Conservation (phyloP, 331 rosid species). For the Cydonia oblonga region DNA sequence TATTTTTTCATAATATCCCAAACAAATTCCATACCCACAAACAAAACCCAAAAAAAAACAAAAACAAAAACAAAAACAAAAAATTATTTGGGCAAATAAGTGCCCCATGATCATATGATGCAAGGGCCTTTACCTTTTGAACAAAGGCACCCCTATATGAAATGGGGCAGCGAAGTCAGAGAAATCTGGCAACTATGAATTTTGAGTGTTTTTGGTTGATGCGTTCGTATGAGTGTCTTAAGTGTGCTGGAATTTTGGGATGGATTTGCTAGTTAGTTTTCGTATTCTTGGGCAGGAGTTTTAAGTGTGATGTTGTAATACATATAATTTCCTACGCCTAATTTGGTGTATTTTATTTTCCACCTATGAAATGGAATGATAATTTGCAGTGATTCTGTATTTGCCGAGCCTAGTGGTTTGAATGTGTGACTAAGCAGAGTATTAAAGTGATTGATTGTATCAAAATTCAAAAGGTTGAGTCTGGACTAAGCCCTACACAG, state of each 20-base stretch:
- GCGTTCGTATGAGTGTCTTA: background rate
- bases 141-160: conserved; percentile 16
- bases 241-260: conserved; percentile 9
- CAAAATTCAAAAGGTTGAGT: too few relatives aligned
- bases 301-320: background rate
- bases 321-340: background rate
- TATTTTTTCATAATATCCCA: too few relatives aligned
- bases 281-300: conserved; percentile 9
- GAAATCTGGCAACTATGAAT: conserved; percentile 3
- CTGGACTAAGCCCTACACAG: too few relatives aligned
- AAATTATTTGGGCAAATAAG: background rate
- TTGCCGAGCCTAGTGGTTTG: background rate
- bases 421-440: background rate
- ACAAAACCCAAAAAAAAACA: background rate
- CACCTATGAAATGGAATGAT: background rate
- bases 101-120: conserved; percentile 6
- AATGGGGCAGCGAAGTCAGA: conserved; percentile 6
- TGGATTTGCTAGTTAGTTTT: conserved; percentile 14
- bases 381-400: background rate
- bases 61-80: background rate
- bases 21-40: background rate
- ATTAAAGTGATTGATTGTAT: too few relatives aligned
- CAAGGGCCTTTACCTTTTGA: conserved; percentile 27
- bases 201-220: conserved; percentile 20
- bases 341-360: conserved; percentile 1